Evolutionary conservation across 192 early-diverging fungal species (phyloP), one percentile per base, ranked within the genome.

Genomic region (Podila clonocystis): DNA sequence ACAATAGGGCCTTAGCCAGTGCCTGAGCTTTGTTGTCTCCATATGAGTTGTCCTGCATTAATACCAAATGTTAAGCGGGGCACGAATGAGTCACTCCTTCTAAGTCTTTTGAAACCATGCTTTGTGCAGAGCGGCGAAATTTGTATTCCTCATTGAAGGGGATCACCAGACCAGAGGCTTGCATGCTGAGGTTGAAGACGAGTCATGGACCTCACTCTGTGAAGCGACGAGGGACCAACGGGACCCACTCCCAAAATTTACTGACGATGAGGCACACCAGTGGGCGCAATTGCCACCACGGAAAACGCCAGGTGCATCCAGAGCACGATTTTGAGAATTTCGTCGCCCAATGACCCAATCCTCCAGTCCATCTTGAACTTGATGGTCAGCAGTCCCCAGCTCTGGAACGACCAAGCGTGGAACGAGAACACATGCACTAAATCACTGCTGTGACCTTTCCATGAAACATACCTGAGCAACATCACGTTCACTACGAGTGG

Each of bases 101-200:
- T 31, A 31, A 31, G 2, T 31, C 31, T 5, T 31, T 31, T 31
- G 31, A 5, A 31, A 31, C 31, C 31, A 31, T 5, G 31, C 31
- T 5, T 31, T 31, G 31, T 5, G 31, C 31, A 31, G 31, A 31
- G 31, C 5, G 31, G 31, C 5, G 31, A 31, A 31, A 3, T 31
- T 31, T 31, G 31, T 31, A 5, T 31, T 31, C 30, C 38, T 68
- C 4, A 38, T 60, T 13, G 67, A 36, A 20, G 67, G 19, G 19
- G 67, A 68, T 24, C 41, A 68, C 41, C 67, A 60, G 19, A 68
- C 58, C 0, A 33, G 48, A 20, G 66, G 66, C 3, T 31, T 68
- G 22, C 66, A 68, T 22, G 57, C 2, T 5, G 52, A 68, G 36
- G n/a, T 68, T 15, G 30, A 68, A 24, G 66, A 68, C 22, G n/a